phyloP scores from a whole-genome alignment of 441 rosid species.

The Pelargonium cotyledonis region DNA sequence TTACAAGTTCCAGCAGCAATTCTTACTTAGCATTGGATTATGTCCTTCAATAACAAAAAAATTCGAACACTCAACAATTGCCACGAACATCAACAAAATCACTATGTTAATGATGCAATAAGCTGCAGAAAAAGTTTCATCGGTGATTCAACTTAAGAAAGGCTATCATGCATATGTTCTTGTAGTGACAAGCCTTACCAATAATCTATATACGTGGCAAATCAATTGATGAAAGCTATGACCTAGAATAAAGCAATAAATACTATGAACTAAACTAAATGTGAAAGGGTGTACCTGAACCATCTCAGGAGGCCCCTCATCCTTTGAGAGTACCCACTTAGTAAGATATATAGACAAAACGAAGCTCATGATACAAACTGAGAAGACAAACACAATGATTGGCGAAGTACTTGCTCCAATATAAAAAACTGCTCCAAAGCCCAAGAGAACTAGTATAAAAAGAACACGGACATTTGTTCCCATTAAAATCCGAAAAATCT shows the following conservation, averaged over 20 bases:
- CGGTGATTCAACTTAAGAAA: not conserved
- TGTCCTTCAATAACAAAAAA: not conserved
- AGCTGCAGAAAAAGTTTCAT: not conserved
- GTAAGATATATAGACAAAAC: conserved; percentile 67
- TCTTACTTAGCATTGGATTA: no score
- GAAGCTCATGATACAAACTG: conserved; percentile 79
- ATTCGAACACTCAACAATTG: not conserved
- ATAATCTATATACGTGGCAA: no score
- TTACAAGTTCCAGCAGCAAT: not conserved
- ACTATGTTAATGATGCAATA: not conserved
- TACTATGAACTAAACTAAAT: conserved; percentile 5
- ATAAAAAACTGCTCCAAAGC: conserved; percentile 68
- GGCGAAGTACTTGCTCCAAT: conserved; percentile 92
- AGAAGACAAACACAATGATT: conserved; percentile 81
- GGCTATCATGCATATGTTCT: no score
- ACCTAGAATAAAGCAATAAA: not conserved
- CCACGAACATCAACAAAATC: not conserved
- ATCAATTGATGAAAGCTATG: not conserved
- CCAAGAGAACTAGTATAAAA: conserved; percentile 57
- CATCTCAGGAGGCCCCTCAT: conserved; percentile 99
- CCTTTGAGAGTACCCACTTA: conserved; percentile 96
- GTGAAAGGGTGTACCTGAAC: conserved; percentile 49
- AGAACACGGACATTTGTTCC: conserved; percentile 79
- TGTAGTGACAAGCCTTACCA: no score
- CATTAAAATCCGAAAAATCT: conserved; percentile 79